phyloP scores from a whole-genome alignment of 1,284 basidiomycete species.

The Macrocystidia cucumis region DNA sequence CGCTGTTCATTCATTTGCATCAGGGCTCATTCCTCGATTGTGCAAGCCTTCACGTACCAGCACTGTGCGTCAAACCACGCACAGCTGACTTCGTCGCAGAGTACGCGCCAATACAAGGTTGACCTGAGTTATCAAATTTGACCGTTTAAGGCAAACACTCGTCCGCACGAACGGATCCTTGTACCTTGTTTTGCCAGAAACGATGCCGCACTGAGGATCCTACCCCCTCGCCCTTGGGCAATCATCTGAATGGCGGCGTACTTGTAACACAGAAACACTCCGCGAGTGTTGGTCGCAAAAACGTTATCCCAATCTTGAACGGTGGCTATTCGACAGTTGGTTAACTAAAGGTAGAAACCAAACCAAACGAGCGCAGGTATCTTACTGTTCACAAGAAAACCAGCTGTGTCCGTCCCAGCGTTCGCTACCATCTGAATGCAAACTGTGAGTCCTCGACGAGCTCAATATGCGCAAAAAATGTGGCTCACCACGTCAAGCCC shows the following conservation, averaged over 20 bases:
- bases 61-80: slow-evolving; percentile 21
- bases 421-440: slow-evolving; percentile 19
- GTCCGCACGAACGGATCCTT: neutral
- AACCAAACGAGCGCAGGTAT: neutral
- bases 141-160: neutral
- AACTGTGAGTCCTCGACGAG: neutral
- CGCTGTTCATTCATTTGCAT: slow-evolving; percentile 10
- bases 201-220: slow-evolving; percentile 20
- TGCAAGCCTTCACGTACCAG: slow-evolving; percentile 12
- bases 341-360: neutral
- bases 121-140: slow-evolving; percentile 1
- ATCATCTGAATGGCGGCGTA: slow-evolving; percentile 20
- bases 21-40: neutral
- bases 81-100: slow-evolving; percentile 22
- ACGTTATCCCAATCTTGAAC: slow-evolving; percentile 16
- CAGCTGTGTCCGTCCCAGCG: slow-evolving; percentile 11
- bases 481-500: slow-evolving; percentile 1
- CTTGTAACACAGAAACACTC: slow-evolving; percentile 19
- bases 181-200: slow-evolving; percentile 14
- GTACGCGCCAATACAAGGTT: slow-evolving; percentile 12
- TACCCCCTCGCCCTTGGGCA: slow-evolving; percentile 18
- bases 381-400: slow-evolving; percentile 14
- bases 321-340: neutral
- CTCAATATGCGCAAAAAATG: neutral
- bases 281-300: slow-evolving; percentile 15